Conservation (phyloP, 805 yeast genomes). For the Candida alai region DNA sequence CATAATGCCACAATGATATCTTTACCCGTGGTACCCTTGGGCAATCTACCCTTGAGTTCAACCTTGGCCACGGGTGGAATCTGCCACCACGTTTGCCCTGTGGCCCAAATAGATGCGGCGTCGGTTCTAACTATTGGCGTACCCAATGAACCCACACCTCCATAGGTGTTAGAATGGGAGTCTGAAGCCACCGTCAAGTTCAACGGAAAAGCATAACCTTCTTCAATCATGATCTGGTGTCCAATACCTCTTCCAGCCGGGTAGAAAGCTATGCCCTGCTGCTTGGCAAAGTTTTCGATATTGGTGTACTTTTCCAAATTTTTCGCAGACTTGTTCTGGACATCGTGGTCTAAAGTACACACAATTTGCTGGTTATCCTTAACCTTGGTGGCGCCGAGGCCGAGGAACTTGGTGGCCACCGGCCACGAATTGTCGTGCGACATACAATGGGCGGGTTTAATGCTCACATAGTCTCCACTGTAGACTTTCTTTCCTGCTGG, state of each 20-base stretch:
- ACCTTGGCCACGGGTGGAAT: slow-evolving; percentile 98
- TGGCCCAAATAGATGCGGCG: slow-evolving; percentile 99
- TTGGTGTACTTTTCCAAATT: slow-evolving; percentile 84
- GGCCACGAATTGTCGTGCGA: slow-evolving; percentile 99
- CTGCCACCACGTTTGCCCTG: slow-evolving; percentile 99
- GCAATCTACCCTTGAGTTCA: slow-evolving; percentile 76
- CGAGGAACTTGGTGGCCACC: slow-evolving; percentile 93
- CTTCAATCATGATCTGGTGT: slow-evolving; percentile 98
- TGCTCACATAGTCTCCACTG: slow-evolving; percentile 93
- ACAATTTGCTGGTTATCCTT: slow-evolving; percentile 88
- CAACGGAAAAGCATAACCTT: slow-evolving; percentile 95
- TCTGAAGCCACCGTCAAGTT: slow-evolving; percentile 95
- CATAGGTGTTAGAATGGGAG: slow-evolving; percentile 96
- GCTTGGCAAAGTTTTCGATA: slow-evolving; percentile 83
- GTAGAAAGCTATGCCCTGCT: slow-evolving; percentile 92
- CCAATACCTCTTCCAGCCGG: slow-evolving; percentile 99
- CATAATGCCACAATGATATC: slow-evolving; percentile 96
- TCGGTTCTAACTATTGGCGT: slow-evolving; percentile 98
- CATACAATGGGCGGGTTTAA: slow-evolving; percentile 96
- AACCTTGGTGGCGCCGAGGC: slow-evolving; percentile 83
- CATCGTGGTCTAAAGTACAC: slow-evolving; percentile 96
- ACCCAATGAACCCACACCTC: slow-evolving; percentile 94
- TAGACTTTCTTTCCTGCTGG: slow-evolving; percentile 66
- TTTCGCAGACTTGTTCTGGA: slow-evolving; percentile 87
- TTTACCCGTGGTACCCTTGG: slow-evolving; percentile 88